phyloP scores from a whole-genome alignment of 345 rosid genomes.

The Angophora floribunda region DNA sequence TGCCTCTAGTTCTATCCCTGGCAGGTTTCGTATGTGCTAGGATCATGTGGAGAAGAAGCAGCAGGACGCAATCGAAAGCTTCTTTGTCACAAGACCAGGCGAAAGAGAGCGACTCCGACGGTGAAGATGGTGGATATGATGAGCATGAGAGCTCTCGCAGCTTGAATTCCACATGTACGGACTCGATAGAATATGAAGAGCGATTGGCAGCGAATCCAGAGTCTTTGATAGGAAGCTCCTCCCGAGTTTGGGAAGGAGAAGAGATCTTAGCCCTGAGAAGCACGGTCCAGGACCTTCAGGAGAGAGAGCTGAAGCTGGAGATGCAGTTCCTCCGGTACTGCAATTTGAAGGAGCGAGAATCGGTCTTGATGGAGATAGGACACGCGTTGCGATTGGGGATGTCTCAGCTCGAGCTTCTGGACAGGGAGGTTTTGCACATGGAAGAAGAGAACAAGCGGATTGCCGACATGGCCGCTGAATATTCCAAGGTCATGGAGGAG shows the following conservation, averaged over 20 bases:
- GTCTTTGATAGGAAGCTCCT: neutral
- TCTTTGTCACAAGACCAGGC: neutral
- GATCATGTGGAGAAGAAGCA: constrained; percentile 23
- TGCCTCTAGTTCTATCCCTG: constrained; percentile 53
- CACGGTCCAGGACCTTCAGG: constrained; percentile 33
- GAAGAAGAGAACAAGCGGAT: constrained; percentile 37
- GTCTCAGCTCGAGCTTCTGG: constrained; percentile 27
- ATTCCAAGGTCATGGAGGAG: constrained; percentile 22
- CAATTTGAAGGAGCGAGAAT: constrained; percentile 47
- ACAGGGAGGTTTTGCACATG: constrained; percentile 30
- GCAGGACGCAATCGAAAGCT: neutral
- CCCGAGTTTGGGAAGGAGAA: neutral
- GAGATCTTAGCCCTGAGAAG: constrained; percentile 21
- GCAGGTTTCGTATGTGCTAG: constrained; percentile 48
- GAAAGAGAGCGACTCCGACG: neutral
- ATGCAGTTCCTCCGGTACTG: constrained; percentile 31
- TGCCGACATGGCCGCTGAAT: constrained; percentile 19
- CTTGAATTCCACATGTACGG: neutral
- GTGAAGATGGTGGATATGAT: neutral
- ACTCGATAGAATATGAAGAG: constrained; percentile 11
- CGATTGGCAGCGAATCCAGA: neutral
- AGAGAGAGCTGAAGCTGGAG: constrained; percentile 33
- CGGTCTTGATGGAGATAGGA: constrained; percentile 40
- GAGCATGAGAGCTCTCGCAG: neutral
- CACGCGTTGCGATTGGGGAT: constrained; percentile 25